Evolutionary conservation across 108 stramenopile species (phyloP).

Genomic region (Cylindrotheca fusiformis): DNA sequence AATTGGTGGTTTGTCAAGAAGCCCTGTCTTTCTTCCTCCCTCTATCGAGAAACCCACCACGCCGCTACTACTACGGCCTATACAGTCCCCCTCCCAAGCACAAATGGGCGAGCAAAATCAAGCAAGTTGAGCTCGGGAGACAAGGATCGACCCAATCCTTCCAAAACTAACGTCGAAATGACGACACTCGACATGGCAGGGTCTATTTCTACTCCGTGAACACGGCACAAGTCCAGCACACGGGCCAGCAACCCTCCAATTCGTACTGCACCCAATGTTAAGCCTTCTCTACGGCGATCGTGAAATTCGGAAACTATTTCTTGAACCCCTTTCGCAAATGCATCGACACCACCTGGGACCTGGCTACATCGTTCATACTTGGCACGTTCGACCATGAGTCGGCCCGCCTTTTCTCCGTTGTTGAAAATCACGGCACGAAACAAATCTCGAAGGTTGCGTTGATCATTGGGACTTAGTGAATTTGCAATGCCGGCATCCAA

Average conservation of each 20-base stretch:
- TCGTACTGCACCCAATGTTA: slow-evolving; percentile 84
- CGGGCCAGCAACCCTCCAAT: slow-evolving; percentile 72
- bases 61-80: too few species aligned
- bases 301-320: slow-evolving; percentile 87
- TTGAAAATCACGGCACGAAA: slow-evolving; percentile 85
- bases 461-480: slow-evolving; percentile 59
- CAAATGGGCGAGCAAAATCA: slow-evolving; percentile 78
- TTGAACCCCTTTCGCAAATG: slow-evolving; percentile 73
- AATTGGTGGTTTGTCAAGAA: too few species aligned
- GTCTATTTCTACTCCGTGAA: slow-evolving; percentile 86
- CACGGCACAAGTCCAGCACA: slow-evolving; percentile 80
- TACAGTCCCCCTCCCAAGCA: slow-evolving; percentile 57
- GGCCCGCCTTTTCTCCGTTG: slow-evolving; percentile 77
- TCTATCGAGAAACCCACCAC: too few species aligned
- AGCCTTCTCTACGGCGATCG: slow-evolving; percentile 71
- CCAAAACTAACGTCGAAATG: slow-evolving; percentile 82
- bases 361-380: slow-evolving; percentile 80
- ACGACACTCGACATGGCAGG: slow-evolving; percentile 88
- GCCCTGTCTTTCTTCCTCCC: too few species aligned
- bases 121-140: slow-evolving; percentile 84
- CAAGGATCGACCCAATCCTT: slow-evolving; percentile 84
- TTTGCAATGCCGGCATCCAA: slow-evolving; percentile 88
- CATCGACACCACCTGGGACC: slow-evolving; percentile 72
- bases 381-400: slow-evolving; percentile 89
- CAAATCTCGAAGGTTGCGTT: slow-evolving; percentile 75